A percentile compares a stretch with the other conserved stretches of the same genome.
Conservation (phyloP, 108 stramenopile genomes). For the Hondaea fermentalgiana region DNA sequence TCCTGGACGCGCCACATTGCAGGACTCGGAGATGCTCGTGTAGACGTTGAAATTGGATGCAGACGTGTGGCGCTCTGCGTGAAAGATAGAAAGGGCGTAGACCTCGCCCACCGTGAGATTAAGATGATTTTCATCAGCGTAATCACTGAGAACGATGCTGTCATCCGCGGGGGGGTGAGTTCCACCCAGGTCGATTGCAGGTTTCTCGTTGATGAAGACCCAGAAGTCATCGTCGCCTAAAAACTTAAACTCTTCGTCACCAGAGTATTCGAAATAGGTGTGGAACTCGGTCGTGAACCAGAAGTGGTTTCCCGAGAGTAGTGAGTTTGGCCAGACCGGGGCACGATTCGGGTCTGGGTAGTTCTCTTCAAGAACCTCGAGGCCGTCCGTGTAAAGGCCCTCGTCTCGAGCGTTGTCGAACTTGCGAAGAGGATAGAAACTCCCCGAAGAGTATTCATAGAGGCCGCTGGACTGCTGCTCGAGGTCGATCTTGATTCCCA, state of each 20-base stretch:
- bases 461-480: not conserved
- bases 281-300: not conserved
- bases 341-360: not conserved
- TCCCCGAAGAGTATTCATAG: not conserved
- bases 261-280: not conserved
- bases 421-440: not conserved
- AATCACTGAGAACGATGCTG: not conserved
- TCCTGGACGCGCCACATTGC: not conserved
- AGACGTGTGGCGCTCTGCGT: not conserved
- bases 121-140: not conserved
- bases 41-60: not conserved
- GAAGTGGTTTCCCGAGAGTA: not conserved
- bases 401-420: not conserved
- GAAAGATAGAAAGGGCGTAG: not conserved
- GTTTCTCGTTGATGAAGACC: not conserved
- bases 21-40: not conserved
- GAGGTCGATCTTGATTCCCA: not conserved
- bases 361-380: not conserved
- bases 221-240: not conserved
- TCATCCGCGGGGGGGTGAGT: not conserved
- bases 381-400: not conserved
- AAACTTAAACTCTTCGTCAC: not conserved
- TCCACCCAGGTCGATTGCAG: not conserved
- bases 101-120: not conserved
- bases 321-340: not conserved